Base-by-base conservation (phyloP, 495 filamentous ascomycete species). In the Penicillium diatomitis region DNA sequence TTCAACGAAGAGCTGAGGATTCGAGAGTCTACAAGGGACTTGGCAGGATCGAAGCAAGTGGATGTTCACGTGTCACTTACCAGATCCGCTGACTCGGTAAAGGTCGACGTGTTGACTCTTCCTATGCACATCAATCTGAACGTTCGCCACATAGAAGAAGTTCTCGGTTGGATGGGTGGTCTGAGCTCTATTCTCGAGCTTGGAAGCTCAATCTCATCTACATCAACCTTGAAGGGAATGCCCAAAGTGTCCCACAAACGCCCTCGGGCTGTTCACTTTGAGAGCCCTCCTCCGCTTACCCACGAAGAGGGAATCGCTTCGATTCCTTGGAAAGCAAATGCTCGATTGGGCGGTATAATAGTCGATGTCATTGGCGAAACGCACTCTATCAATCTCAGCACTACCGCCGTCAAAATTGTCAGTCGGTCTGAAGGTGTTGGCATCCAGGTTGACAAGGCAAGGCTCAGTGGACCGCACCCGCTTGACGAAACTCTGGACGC, bases 171-270 rank as follows among this genome's bases (percentile, higher is more conserved):
- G 75, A 87, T 96, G 60, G 94, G 92, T 10, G 94, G 94, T 0
- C 70, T 99, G 12, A 96, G 91, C 59, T 88, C 88, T 51, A 85
- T 99, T 39, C 68, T 99, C 32, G 91, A 90, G 52, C 78, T 95
- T 52, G 83, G 89, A 44, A 87, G 78, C 53, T 96, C 90, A 1
- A 85, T 94, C 31, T 81, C 82, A 27, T 90, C 87, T 2, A 82
- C 81, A 48, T 74, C 79, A 6, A 83, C 83, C 0, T 72, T 77
- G 30, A 71, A 73, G 45, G 64, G 63, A 7, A 51, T 53, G 0
- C 64, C 59, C 7, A 50, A 58, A 12, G 58, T 65, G 20, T 34
- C 60, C 30, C 59, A 66, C 30, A 61, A 62, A 45, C 69, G 58
- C 31, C 53, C 58, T 5, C 77, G 80, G 27, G 84, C 85, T 12